These are phyloP conservation scores for Pseudogymnoascus sp. DNA, from an alignment of 2,329 filamentous ascomycete genomes.

Conservation along the genomic window DNA sequence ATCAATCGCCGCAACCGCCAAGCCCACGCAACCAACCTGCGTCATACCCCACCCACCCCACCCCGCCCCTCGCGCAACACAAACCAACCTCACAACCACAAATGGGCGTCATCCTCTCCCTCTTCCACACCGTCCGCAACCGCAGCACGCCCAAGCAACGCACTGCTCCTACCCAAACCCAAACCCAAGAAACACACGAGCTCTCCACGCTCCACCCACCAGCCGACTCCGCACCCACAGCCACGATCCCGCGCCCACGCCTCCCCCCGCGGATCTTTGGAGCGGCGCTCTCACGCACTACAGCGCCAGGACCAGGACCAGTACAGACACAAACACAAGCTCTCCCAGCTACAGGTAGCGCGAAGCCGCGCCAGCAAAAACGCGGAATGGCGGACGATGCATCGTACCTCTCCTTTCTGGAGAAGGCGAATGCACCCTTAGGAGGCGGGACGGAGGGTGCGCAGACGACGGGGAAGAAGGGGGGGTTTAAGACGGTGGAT, in stretches of 20 bases:
- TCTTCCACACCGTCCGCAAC: not conserved
- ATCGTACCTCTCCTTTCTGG: constrained; percentile 74
- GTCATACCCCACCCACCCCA: not conserved
- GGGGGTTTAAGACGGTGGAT: constrained; percentile 45
- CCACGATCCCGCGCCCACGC: not conserved
- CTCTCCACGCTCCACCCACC: not conserved
- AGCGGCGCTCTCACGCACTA: not conserved
- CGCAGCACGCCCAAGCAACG: not conserved
- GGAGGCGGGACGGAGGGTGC: constrained; percentile 32
- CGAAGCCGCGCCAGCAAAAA: not conserved
- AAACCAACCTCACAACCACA: not conserved
- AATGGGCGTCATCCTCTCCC: constrained; percentile 6
- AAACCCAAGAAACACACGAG: not conserved
- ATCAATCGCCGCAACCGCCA: constrained; percentile 1
- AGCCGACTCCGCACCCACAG: not conserved
- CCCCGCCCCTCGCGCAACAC: not conserved
- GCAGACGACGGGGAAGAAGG: constrained; percentile 22
- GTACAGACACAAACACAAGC: not conserved
- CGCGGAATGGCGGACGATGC: constrained; percentile 63
- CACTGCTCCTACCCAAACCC: too few relatives aligned
- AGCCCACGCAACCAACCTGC: not conserved
- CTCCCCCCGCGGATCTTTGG: not conserved
- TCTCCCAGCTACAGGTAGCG: constrained; percentile 13
- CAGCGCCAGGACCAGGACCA: not conserved
- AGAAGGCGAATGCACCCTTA: constrained; percentile 78